A percentile compares a stretch with the other conserved stretches of the same genome.
Conservation (phyloP, 2,329 filamentous ascomycete genomes). For the Ascochyta rabiei region DNA sequence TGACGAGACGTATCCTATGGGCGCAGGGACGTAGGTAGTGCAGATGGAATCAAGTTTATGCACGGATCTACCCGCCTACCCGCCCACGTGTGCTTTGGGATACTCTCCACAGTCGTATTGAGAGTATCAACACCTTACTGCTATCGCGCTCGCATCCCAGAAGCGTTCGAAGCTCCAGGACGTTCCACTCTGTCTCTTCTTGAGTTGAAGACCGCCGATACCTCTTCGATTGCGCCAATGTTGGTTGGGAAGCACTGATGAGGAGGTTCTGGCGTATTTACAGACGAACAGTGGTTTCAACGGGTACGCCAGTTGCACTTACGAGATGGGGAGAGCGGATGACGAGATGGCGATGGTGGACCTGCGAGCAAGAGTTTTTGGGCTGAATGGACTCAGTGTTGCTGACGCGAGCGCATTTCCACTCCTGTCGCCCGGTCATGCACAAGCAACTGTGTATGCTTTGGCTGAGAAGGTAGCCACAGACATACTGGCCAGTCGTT, state of each 20-base stretch:
- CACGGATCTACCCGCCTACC: too few relatives aligned
- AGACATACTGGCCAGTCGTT: too few relatives aligned
- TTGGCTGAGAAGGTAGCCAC: constrained; percentile 37
- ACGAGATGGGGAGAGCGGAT: constrained; percentile 34
- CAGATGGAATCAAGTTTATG: too few relatives aligned
- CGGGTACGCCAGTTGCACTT: constrained; percentile 37
- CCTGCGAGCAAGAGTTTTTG: constrained; percentile 40
- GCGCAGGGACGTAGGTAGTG: too few relatives aligned
- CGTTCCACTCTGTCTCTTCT: too few relatives aligned
- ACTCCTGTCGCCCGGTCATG: constrained; percentile 47
- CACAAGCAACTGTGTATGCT: constrained; percentile 33
- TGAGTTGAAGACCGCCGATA: too few relatives aligned
- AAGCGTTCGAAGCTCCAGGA: too few relatives aligned
- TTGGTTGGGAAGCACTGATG: constrained; percentile 17
- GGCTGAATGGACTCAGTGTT: constrained; percentile 40
- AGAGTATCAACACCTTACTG: too few relatives aligned
- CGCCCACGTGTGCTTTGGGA: too few relatives aligned
- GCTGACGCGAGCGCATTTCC: constrained; percentile 43
- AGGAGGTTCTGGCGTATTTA: constrained; percentile 25
- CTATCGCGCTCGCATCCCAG: too few relatives aligned
- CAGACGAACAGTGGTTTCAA: constrained; percentile 17
- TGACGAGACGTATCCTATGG: too few relatives aligned
- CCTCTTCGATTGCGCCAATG: constrained; percentile 21
- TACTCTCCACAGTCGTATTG: too few relatives aligned
- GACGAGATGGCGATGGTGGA: constrained; percentile 46